phyloP scores from a whole-genome alignment of 148 eudicot species.

The Bassia scoparia region DNA sequence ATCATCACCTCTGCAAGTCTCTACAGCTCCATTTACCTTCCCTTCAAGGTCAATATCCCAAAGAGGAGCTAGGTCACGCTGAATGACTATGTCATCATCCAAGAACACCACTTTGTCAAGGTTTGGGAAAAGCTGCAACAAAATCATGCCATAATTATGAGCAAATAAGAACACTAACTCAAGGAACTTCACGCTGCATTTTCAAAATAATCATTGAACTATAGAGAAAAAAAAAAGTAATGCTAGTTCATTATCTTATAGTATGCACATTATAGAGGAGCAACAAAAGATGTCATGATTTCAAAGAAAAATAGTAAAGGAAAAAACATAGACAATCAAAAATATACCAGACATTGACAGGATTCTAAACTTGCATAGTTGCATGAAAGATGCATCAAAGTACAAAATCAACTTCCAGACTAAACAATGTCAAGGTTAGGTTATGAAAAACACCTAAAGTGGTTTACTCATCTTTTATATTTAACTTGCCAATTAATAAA shows the following conservation, averaged over 20 bases:
- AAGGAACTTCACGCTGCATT: neutral
- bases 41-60: constrained; percentile 93
- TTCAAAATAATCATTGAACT: neutral
- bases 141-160: constrained; percentile 13
- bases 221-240: neutral
- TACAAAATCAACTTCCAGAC: neutral
- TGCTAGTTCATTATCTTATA: neutral
- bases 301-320: neutral
- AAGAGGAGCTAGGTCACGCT: constrained; percentile 85
- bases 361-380: neutral
- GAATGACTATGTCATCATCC: constrained; percentile 93
- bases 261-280: neutral
- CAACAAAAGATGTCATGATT: neutral
- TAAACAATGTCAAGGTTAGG: neutral
- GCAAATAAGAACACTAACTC: neutral
- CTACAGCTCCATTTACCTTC: constrained; percentile 97
- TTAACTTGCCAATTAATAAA: neutral
- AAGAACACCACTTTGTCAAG: constrained; percentile 93
- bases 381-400: neutral
- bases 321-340: neutral
- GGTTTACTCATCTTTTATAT: neutral
- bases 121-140: constrained; percentile 79
- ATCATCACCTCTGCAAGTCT: constrained; percentile 94
- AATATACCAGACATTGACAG: neutral
- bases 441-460: neutral